A percentile compares a stretch with the other conserved stretches of the same genome.
phyloP scores from a whole-genome alignment of 805 yeast genomes.

The Candida vartiovaarae region DNA sequence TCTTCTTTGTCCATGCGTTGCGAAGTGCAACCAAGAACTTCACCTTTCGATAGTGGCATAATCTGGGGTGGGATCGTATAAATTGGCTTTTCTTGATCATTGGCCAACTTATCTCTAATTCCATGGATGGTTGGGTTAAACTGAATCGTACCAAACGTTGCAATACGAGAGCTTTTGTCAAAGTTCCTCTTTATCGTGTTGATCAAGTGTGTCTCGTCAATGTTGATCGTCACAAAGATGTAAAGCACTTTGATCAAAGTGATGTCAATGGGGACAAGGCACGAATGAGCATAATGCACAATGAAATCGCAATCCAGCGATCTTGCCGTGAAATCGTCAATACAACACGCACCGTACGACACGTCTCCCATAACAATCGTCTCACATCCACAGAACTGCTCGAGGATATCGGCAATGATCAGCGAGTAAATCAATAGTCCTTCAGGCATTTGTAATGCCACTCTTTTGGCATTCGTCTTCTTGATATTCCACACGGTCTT shows the following conservation, averaged over 20 bases:
- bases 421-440: conserved; percentile 86
- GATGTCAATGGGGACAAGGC: conserved; percentile 90
- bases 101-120: conserved; percentile 52
- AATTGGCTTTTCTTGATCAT: conserved; percentile 39
- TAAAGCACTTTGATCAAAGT: conserved; percentile 89
- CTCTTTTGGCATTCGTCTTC: conserved; percentile 67
- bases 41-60: conserved; percentile 89
- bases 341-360: conserved; percentile 97
- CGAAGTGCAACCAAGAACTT: conserved; percentile 93
- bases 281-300: conserved; percentile 95
- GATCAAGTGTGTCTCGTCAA: conserved; percentile 75
- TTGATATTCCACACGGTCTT: conserved; percentile 91
- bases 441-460: conserved; percentile 96
- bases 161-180: conserved; percentile 53
- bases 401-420: conserved; percentile 84
- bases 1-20: conserved; percentile 63
- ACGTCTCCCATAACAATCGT: conserved; percentile 97
- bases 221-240: conserved; percentile 87
- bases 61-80: conserved; percentile 83
- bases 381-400: conserved; percentile 83
- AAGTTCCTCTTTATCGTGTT: conserved; percentile 74
- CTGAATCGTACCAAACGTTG: conserved; percentile 92
- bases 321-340: conserved; percentile 92
- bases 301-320: conserved; percentile 90
- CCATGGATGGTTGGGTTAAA: conserved; percentile 92